Base-by-base conservation (phyloP, 768 basidiomycete species). In the Pluteus cervinus region DNA sequence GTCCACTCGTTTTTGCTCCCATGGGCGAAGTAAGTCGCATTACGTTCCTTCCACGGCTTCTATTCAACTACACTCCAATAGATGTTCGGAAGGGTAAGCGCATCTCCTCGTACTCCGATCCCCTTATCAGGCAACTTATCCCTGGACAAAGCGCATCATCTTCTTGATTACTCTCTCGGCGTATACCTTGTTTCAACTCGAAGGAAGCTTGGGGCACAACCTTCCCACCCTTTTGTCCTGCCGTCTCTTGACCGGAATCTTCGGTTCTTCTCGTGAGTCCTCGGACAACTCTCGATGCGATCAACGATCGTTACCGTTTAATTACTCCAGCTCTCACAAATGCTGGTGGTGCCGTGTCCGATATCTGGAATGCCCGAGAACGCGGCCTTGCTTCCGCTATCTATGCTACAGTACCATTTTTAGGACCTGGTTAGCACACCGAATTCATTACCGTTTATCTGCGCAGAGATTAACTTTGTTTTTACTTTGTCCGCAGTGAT, bases 351-450 rank as follows among this genome's bases (percentile, higher is more conserved):
- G 64, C 64, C n/a, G 61, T 80, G 24, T 59, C 71, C 33, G 78
- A 80, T 43, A 72, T 80, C 40, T 80, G 75, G 68, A 67, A 60
- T 36, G 61, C 75, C 24, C 65, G 71, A 39, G 78, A 83, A 50
- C 69, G 79, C 18, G 78, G 75, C 10, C 51, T 78, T 14, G 77
- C 79, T 24, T 69, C 74, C 6, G 67, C 71, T 12, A 62, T 81
- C 14, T 81, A 80, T 53, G 68, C 75, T 2, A 68, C 69, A 12
- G 76, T 69, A 33, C 77, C 66, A 31, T 81, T 73, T 49, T 69
- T 76, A 35, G 75, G 73, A 10, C 76, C 75, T 52, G 71, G 73
- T 75, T 48, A 23, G 56, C 33, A 24, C 20, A 15, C 23, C 18
- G n/a, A n/a, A n/a, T 16, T 34, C 33, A 12, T 18, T 3, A 7